phyloP scores from a whole-genome alignment of 768 basidiomycete species.

The Wakefieldia striispora region DNA sequence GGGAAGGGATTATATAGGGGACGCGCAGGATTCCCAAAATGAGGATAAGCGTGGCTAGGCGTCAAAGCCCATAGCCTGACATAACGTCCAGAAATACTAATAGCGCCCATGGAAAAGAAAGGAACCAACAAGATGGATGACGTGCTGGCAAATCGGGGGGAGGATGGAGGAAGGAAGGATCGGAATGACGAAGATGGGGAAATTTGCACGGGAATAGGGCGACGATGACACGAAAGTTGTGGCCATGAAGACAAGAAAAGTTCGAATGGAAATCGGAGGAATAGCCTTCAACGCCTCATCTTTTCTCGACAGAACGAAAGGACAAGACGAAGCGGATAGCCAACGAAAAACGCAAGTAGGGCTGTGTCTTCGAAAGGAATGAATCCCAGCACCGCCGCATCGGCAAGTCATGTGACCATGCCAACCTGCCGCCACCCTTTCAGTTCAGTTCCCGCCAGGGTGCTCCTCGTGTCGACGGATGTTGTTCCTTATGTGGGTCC shows the following conservation, averaged over 20 bases:
- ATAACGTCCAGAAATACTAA: neutral
- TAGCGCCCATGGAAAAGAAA: too few species aligned
- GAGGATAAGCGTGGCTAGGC: neutral
- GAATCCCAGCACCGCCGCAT: slow-evolving; percentile 6
- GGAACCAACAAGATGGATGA: too few species aligned
- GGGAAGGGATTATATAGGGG: slow-evolving; percentile 21
- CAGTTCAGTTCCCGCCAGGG: too few species aligned
- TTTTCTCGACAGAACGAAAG: neutral
- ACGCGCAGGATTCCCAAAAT: slow-evolving; percentile 1
- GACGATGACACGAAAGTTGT: neutral
- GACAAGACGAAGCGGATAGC: neutral
- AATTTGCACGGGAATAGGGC: neutral
- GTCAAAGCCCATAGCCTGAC: slow-evolving; percentile 1
- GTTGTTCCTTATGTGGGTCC: too few species aligned
- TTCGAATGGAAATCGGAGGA: slow-evolving; percentile 6
- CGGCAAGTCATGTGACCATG: slow-evolving; percentile 12
- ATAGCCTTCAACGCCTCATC: slow-evolving; percentile 16
- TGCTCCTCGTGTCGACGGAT: too few species aligned
- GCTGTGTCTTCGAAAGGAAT: slow-evolving; percentile 17
- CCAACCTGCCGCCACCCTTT: too few species aligned
- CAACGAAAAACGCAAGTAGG: too few species aligned
- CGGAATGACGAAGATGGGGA: slow-evolving; percentile 5
- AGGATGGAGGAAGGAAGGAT: neutral
- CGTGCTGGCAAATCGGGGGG: too few species aligned
- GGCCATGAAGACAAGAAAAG: too few species aligned